These are phyloP conservation scores for Ceratocystis ficicola DNA, from an alignment of 2,329 filamentous ascomycete species.

Conservation along the genomic window DNA sequence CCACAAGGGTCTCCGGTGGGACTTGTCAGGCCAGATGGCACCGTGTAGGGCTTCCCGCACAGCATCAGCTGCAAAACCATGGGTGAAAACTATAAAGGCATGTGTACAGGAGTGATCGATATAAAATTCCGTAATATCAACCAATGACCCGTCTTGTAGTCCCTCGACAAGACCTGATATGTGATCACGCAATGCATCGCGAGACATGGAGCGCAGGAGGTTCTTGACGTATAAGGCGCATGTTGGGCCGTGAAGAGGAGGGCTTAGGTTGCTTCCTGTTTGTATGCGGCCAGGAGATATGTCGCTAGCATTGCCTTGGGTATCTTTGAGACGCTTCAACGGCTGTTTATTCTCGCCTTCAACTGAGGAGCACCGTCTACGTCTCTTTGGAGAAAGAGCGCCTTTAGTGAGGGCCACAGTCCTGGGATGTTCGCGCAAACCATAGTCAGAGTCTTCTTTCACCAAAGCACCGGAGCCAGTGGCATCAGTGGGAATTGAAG, in stretches of 20 bases:
- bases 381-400: conserved; percentile 13
- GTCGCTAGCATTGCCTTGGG: conserved; percentile 31
- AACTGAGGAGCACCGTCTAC: conserved; percentile 8
- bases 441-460: background rate
- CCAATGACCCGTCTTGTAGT: conserved; percentile 37
- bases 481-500: background rate
- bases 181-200: conserved; percentile 53
- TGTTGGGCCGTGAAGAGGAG: conserved; percentile 57
- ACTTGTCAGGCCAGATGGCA: conserved; percentile 75
- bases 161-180: conserved; percentile 56
- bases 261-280: background rate
- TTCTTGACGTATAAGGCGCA: conserved; percentile 77
- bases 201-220: conserved; percentile 74
- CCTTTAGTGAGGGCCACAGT: background rate
- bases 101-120: conserved; percentile 81
- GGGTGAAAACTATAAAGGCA: conserved; percentile 64
- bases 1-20: conserved; percentile 69
- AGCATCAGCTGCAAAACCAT: conserved; percentile 57
- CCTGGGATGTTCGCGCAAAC: background rate
- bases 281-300: conserved; percentile 30
- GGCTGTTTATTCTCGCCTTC: background rate
- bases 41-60: conserved; percentile 67
- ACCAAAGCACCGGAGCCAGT: background rate
- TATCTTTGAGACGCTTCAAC: conserved; percentile 24
- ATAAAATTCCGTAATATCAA: conserved; percentile 56